Evolutionary conservation across 805 yeast genomes (phyloP).

Genomic region (Wickerhamiella australiensis): DNA sequence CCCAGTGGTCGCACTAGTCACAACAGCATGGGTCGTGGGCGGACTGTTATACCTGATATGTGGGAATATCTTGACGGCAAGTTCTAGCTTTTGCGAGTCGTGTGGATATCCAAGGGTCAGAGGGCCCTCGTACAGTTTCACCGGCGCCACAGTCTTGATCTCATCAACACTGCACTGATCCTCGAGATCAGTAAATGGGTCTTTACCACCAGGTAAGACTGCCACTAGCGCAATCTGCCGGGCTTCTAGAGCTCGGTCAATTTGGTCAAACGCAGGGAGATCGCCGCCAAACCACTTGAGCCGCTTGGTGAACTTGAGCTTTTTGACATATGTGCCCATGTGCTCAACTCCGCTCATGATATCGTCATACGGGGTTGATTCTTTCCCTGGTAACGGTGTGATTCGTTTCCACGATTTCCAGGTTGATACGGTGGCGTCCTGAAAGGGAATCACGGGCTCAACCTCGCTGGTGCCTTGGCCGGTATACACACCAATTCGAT

Average conservation of each 20-base stretch:
- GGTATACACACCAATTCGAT: slow-evolving; percentile 11
- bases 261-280: slow-evolving; percentile 14
- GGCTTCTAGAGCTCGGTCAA: slow-evolving; percentile 6
- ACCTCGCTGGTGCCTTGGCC: neutral
- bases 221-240: neutral
- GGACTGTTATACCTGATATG: slow-evolving; percentile 17
- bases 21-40: slow-evolving; percentile 10
- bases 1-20: neutral
- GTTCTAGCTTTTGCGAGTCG: slow-evolving; percentile 21
- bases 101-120: slow-evolving; percentile 37
- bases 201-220: neutral
- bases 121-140: slow-evolving; percentile 36
- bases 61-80: slow-evolving; percentile 18
- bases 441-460: neutral
- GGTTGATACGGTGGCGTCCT: neutral
- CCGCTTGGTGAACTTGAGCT: slow-evolving; percentile 6
- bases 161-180: neutral
- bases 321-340: slow-evolving; percentile 17
- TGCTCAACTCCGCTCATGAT: slow-evolving; percentile 15
- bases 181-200: slow-evolving; percentile 11
- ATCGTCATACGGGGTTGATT: neutral
- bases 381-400: neutral
- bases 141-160: slow-evolving; percentile 36
- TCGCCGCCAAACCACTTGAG: slow-evolving; percentile 3
- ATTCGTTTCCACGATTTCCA: neutral